Evolutionary conservation across 371 early-diverging fungal genomes (phyloP).

Genomic region (Rhizomucor pusillus): DNA sequence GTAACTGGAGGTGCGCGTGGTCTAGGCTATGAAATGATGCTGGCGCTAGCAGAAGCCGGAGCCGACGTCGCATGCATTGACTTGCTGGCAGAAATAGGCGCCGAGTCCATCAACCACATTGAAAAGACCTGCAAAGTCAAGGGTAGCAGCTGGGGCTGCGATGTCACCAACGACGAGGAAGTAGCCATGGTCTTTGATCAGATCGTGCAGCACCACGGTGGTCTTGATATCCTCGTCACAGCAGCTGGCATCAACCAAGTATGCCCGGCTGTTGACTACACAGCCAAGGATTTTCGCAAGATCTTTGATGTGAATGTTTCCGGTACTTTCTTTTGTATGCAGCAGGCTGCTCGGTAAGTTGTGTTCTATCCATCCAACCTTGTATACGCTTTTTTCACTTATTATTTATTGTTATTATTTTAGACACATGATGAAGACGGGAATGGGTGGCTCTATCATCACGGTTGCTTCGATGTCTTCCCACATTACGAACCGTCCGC

Average conservation of each 20-base stretch:
- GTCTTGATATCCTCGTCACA: constrained; percentile 27
- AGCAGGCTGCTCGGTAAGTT: constrained; percentile 34
- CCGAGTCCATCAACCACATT: constrained; percentile 17
- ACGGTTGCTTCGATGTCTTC: constrained; percentile 46
- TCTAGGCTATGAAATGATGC: constrained; percentile 45
- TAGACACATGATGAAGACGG: constrained; percentile 36
- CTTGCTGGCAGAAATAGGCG: constrained; percentile 17
- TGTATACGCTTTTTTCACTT: no score
- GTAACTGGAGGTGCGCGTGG: constrained; percentile 50
- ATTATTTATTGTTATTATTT: no score
- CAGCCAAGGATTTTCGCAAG: constrained; percentile 20
- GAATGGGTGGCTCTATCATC: constrained; percentile 33
- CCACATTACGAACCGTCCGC: constrained; percentile 35
- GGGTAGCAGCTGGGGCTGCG: constrained; percentile 33
- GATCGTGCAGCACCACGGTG: constrained; percentile 26
- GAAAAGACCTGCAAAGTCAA: constrained; percentile 23
- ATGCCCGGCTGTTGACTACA: constrained; percentile 23
- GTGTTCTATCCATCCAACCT: no score
- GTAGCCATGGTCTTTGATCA: constrained; percentile 25
- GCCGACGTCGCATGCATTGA: constrained; percentile 42
- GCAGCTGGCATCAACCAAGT: constrained; percentile 26
- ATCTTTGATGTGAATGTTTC: constrained; percentile 35
- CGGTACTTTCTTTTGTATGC: constrained; percentile 32
- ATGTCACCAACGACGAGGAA: constrained; percentile 32
- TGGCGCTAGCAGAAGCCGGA: constrained; percentile 35